Conservation (phyloP, 208 protist species). For the Leishmania aethiopica region DNA sequence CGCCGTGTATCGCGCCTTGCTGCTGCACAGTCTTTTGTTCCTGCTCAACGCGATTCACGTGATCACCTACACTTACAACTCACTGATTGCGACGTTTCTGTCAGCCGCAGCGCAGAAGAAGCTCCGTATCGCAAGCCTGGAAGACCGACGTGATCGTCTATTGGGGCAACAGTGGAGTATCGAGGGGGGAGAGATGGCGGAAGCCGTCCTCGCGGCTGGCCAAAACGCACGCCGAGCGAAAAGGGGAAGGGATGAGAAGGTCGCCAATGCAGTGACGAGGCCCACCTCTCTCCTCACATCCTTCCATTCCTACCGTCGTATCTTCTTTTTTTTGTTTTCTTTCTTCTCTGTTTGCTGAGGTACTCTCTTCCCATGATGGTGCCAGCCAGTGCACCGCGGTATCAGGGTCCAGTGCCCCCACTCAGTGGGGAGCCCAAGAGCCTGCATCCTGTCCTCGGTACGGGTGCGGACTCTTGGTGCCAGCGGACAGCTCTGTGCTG, state of each 20-base stretch:
- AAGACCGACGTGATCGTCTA: slow-evolving; percentile 39
- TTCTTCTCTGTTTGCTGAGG: neutral
- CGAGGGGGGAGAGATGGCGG: slow-evolving; percentile 9
- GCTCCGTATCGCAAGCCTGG: slow-evolving; percentile 34
- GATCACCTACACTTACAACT: slow-evolving; percentile 51
- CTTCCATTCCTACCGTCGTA: neutral
- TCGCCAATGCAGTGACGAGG: neutral
- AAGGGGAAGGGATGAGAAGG: no score
- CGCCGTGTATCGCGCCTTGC: slow-evolving; percentile 34
- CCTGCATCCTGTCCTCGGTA: no score
- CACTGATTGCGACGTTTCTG: slow-evolving; percentile 18
- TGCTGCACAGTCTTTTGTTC: slow-evolving; percentile 49
- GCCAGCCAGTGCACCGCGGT: neutral
- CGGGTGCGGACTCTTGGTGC: no score
- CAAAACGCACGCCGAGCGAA: neutral
- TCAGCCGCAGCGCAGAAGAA: slow-evolving; percentile 9
- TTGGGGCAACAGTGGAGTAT: neutral
- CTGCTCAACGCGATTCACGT: slow-evolving; percentile 38
- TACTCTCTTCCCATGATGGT: neutral
- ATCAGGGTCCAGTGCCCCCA: no score
- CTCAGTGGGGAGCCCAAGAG: no score
- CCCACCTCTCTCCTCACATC: neutral
- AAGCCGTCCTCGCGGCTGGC: neutral
- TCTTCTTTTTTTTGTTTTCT: neutral
- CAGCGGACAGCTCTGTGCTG: no score